Evolutionary conservation across 495 filamentous ascomycete species (phyloP).

Genomic region (Penicillium atrosanguineum): DNA sequence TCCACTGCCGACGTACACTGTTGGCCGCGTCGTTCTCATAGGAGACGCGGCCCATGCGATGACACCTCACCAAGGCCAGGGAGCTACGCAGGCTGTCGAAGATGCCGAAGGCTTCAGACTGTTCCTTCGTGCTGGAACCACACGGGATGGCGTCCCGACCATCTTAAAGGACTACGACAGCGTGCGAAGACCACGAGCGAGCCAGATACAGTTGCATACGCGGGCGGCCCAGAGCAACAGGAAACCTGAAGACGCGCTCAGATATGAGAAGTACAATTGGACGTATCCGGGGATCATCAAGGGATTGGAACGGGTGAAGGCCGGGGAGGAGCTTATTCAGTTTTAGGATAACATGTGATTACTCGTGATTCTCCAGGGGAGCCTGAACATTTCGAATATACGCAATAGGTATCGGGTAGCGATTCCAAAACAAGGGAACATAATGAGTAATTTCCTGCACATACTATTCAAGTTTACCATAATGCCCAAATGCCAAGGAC

Average conservation of each 20-base stretch:
- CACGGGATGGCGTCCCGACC: not conserved
- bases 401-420: too few relatives aligned
- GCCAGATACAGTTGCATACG: not conserved
- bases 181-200: constrained; percentile 1
- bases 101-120: constrained; percentile 24
- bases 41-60: constrained; percentile 48
- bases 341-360: not conserved
- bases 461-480: too few relatives aligned
- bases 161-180: constrained; percentile 1
- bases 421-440: too few relatives aligned
- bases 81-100: constrained; percentile 36
- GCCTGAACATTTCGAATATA: too few relatives aligned
- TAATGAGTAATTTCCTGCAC: too few relatives aligned
- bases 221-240: not conserved
- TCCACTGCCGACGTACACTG: constrained; percentile 21
- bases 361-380: too few relatives aligned
- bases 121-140: not conserved
- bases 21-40: constrained; percentile 35
- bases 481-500: too few relatives aligned
- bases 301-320: not conserved
- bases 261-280: not conserved
- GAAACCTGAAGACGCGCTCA: not conserved
- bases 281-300: not conserved
- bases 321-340: not conserved
- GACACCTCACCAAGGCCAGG: constrained; percentile 36